Conservation (phyloP, 1,139 yeast species). For the Geotrichum europaeum region DNA sequence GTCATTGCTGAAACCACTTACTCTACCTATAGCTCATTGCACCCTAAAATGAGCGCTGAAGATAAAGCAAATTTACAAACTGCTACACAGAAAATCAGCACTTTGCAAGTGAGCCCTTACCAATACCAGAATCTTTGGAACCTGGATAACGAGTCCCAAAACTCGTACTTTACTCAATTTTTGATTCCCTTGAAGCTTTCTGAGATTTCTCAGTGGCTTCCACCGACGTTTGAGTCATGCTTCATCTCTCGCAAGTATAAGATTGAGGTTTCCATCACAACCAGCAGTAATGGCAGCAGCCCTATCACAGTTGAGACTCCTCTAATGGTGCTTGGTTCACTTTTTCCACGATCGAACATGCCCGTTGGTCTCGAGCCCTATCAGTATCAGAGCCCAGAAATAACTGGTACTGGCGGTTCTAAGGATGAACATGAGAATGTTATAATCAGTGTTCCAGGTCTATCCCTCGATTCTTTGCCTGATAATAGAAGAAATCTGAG, state of each 20-base stretch:
- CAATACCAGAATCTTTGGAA: background rate
- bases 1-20: conserved; percentile 4
- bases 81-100: conserved; percentile 1
- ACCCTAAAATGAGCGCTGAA: background rate
- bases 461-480: background rate
- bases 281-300: background rate
- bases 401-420: background rate
- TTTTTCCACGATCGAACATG: conserved; percentile 6
- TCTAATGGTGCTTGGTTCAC: background rate
- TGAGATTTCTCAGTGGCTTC: conserved; percentile 3
- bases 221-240: conserved; percentile 13
- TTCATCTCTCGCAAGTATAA: conserved; percentile 9
- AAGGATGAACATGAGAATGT: background rate
- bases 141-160: background rate
- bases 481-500: background rate
- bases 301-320: conserved; percentile 2
- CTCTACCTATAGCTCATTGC: conserved; percentile 7
- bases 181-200: conserved; percentile 1
- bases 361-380: conserved; percentile 13
- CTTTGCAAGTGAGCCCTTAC: background rate
- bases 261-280: background rate
- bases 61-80: background rate
- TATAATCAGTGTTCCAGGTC: background rate
- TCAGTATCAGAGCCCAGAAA: conserved; percentile 11
- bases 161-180: background rate